Base-by-base conservation (phyloP, 164 flowering plant genomes). In the Chloranthus sessilifolius region DNA sequence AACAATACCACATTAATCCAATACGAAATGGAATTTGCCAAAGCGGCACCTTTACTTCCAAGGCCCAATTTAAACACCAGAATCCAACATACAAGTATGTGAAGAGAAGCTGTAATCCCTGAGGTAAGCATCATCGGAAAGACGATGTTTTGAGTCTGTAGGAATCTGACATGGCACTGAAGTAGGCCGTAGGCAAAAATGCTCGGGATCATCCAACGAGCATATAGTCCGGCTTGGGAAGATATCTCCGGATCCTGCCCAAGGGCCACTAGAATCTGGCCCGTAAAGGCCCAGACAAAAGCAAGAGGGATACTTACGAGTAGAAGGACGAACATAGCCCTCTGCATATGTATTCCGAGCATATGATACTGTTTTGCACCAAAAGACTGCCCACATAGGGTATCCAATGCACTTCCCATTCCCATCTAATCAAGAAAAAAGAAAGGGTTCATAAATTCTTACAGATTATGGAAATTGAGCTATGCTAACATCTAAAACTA, bases 191-290 rank as follows among this genome's bases (percentile, higher is more conserved):
- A 60, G 22, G 58, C 58, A 46, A 60, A 60, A 29, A 53, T 9
- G 47, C 42, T 12, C 2, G 64, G 64, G 16, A 47, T 60, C 64
- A 60, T 53, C 53, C 52, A 60, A 8, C 53, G 56, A 31, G 59
- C 58, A 31, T 60, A 60, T 5, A 15, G 10, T 31, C 47, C 59
- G 7, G 64, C 58, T 40, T 14, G 48, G 12, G 6, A 7, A 15
- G 64, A 47, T 53, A 60, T 53, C 37, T 53, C 64, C 31, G 53
- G 58, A 19, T 60, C 59, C 25, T 60, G 64, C 26, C 64, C 59
- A 8, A 53, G 1, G 30, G 20, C 30, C 16, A 46, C 0, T 6
- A 60, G 64, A 24, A 60, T 53, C 23, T 38, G 37, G 10, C 44
- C 48, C 0, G 59, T 39, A 12, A 47, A 29, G 7, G 24, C 40